Evolutionary conservation across 805 yeast genomes (phyloP).

Genomic region (Danielozyma ontarioensis): DNA sequence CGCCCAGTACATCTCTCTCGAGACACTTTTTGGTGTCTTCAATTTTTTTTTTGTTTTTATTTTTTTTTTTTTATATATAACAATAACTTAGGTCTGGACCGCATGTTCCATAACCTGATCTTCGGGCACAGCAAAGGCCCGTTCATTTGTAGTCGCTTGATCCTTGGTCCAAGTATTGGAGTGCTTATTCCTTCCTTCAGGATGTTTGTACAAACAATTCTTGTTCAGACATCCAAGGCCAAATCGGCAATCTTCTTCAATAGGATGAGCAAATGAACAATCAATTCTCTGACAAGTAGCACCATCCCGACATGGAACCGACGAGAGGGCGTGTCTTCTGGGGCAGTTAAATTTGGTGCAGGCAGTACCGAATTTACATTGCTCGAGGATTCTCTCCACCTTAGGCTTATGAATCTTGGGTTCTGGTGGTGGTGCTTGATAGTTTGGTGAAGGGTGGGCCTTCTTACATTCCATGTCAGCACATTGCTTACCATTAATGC

Average conservation of each 20-base stretch:
- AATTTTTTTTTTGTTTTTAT: background rate
- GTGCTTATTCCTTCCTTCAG: conserved; percentile 56
- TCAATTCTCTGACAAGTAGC: conserved; percentile 71
- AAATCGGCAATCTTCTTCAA: conserved; percentile 74
- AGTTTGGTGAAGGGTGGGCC: conserved; percentile 78
- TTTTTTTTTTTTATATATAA: background rate
- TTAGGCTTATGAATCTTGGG: conserved; percentile 8
- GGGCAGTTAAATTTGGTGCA: conserved; percentile 80
- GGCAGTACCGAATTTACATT: conserved; percentile 71
- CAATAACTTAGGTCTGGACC: conserved; percentile 25
- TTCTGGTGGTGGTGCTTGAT: conserved; percentile 24
- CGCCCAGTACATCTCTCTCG: too few species aligned
- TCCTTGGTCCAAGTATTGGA: conserved; percentile 34
- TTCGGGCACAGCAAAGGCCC: conserved; percentile 76
- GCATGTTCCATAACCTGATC: conserved; percentile 69
- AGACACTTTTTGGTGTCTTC: too few species aligned
- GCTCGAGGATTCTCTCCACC: conserved; percentile 58
- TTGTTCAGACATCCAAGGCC: conserved; percentile 70
- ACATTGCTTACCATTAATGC: conserved; percentile 66
- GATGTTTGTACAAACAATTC: conserved; percentile 72
- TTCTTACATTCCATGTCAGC: conserved; percentile 54
- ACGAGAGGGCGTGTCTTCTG: conserved; percentile 76
- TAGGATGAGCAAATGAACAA: conserved; percentile 80
- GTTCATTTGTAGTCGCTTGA: conserved; percentile 43
- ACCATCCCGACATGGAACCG: conserved; percentile 78